Evolutionary conservation across 1,139 yeast genomes (phyloP).

Genomic region (Pichia sp.): DNA sequence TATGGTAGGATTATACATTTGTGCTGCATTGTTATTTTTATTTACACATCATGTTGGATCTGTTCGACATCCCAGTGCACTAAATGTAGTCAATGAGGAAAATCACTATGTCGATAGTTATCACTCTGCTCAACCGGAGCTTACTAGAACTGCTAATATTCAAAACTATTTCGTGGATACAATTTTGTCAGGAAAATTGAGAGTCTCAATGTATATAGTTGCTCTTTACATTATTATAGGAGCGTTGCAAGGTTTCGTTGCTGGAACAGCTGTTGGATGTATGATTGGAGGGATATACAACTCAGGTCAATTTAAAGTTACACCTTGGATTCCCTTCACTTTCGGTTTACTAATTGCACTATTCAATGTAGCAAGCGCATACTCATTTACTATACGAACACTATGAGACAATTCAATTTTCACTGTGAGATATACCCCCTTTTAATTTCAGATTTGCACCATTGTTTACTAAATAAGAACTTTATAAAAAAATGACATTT

Average conservation of each 20-base stretch:
- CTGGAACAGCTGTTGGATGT: conserved; percentile 73
- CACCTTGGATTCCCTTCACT: conserved; percentile 88
- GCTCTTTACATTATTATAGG: conserved; percentile 46
- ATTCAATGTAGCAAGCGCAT: conserved; percentile 60
- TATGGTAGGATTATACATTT: conserved; percentile 52
- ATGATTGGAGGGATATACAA: conserved; percentile 59
- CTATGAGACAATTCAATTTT: conserved; percentile 13
- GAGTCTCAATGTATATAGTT: conserved; percentile 23
- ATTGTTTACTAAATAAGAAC: not conserved
- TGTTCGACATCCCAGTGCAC: conserved; percentile 4
- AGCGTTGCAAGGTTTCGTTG: conserved; percentile 53
- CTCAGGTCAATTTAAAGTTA: conserved; percentile 75
- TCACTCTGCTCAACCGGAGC: conserved; percentile 3
- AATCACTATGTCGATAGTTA: conserved; percentile 3
- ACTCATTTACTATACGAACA: conserved; percentile 40
- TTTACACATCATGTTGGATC: conserved; percentile 34
- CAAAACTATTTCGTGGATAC: conserved; percentile 9
- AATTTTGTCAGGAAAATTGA: conserved; percentile 7
- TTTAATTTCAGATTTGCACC: not conserved
- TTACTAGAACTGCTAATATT: conserved; percentile 3
- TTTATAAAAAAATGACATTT: not conserved
- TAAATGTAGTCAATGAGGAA: too few species aligned
- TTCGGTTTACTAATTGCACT: conserved; percentile 67
- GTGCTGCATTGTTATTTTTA: conserved; percentile 62
- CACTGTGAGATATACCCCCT: not conserved